Evolutionary conservation across 2,329 filamentous ascomycete genomes (phyloP), one percentile per base, ranked within the genome.

Genomic region (Leptographium procerum): DNA sequence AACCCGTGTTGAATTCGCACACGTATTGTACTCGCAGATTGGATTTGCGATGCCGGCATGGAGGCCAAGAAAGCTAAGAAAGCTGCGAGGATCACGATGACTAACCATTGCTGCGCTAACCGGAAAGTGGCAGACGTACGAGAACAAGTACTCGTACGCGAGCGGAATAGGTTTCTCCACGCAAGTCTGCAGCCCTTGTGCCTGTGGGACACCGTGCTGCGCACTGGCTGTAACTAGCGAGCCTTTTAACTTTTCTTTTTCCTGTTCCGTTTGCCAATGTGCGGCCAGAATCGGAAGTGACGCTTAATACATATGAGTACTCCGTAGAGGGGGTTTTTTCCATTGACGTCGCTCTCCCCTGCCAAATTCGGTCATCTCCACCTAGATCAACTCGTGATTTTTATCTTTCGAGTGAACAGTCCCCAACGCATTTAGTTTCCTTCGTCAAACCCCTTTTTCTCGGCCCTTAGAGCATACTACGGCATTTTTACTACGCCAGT

Each of bases 241-340:
- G 22, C 36, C 16, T n/a, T n/a, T n/a, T n/a, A n/a, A n/a, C n/a
- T n/a, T n/a, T n/a, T n/a, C n/a, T n/a, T n/a, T n/a, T n/a, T n/a
- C n/a, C 48, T 24, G 9, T n/a, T 22, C 16, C 24, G n/a, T 24
- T 9, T 16, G 13, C 26, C 24, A 26, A 45, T 24, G 43, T 33
- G 52, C 52, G 57, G 57, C 57, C 57, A 59, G 53, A 59, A 40
- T 48, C 57, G 57, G 57, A 56, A 59, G 52, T 33, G 28, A 26
- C 50, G 33, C 33, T 26, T 48, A 48, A n/a, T n/a, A n/a, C n/a
- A n/a, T n/a, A n/a, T n/a, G n/a, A n/a, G n/a, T n/a, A n/a, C n/a
- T n/a, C n/a, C n/a, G n/a, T 7, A 28, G 34, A 54, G 33, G 34
- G 33, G 24, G n/a, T n/a, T n/a, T 43, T 43, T 54, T 54, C 43